These are phyloP conservation scores for Gaertneriomyces semiglobifer DNA, from an alignment of 192 early-diverging fungal species.

Conservation along the genomic window DNA sequence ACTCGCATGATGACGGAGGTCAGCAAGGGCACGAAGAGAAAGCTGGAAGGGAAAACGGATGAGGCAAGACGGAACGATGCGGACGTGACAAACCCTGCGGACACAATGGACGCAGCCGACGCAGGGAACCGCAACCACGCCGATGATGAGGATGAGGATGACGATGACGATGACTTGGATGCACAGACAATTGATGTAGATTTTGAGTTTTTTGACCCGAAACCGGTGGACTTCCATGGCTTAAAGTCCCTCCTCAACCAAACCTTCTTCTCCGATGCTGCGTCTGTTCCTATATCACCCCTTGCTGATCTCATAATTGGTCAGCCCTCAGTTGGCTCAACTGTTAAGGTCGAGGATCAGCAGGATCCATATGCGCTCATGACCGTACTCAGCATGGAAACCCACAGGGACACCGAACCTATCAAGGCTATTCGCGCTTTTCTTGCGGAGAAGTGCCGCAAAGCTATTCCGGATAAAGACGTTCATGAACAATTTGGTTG, in stretches of 20 bases:
- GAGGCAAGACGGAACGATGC: too few species aligned
- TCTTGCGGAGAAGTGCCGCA: conserved; percentile 59
- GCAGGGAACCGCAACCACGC: not conserved
- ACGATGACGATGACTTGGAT: not conserved
- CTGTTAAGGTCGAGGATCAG: conserved; percentile 80
- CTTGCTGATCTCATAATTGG: conserved; percentile 78
- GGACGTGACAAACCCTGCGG: not conserved
- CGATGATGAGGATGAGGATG: conserved; percentile 6
- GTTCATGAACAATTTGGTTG: conserved; percentile 9
- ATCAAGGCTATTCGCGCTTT: conserved; percentile 47
- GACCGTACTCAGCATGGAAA: conserved; percentile 66
- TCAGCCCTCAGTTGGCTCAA: conserved; percentile 75
- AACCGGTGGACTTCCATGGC: conserved; percentile 83
- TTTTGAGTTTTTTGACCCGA: conserved; percentile 94
- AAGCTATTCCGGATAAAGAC: not conserved
- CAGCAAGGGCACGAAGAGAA: too few species aligned
- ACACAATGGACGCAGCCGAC: not conserved
- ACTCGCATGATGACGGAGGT: too few species aligned
- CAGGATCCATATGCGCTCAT: conserved; percentile 84
- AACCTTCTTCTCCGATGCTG: conserved; percentile 76
- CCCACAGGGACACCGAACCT: conserved; percentile 47
- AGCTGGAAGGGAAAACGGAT: too few species aligned
- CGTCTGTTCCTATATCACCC: conserved; percentile 68
- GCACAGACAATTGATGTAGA: conserved; percentile 71
- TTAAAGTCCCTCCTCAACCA: conserved; percentile 81